Percentiles rank a stretch among this genome's conserved stretches.
Evolutionary conservation across 2,329 filamentous ascomycete genomes (phyloP).

Genomic region (Fusarium palustre): DNA sequence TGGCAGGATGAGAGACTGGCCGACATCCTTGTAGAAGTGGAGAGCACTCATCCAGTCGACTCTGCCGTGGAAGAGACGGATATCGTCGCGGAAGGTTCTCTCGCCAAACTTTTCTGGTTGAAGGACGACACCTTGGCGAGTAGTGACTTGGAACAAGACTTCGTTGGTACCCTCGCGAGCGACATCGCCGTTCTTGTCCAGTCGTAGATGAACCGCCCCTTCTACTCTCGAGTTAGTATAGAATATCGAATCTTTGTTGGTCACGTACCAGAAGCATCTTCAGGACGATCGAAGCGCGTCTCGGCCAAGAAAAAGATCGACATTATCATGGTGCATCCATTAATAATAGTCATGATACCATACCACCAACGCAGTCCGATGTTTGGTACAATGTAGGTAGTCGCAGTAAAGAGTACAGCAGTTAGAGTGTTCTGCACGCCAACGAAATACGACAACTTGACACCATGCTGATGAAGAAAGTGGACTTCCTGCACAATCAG

Average conservation of each 20-base stretch:
- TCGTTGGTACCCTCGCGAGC: neutral
- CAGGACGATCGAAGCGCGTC: slow-evolving; percentile 11
- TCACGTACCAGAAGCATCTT: slow-evolving; percentile 4
- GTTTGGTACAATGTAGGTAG: slow-evolving; percentile 3
- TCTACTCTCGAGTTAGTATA: neutral
- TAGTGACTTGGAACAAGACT: slow-evolving; percentile 8
- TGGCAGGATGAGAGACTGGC: neutral
- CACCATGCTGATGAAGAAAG: slow-evolving; percentile 7
- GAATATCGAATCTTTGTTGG: rapidly evolving
- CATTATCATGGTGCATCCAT: neutral
- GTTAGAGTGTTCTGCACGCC: slow-evolving; percentile 9
- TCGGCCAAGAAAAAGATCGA: slow-evolving; percentile 6
- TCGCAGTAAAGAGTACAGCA: neutral
- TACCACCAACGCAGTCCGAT: slow-evolving; percentile 17
- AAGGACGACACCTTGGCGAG: slow-evolving; percentile 3
- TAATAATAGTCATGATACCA: slow-evolving; percentile 15
- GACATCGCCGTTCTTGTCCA: slow-evolving; percentile 3
- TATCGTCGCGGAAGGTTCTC: neutral
- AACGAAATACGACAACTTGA: slow-evolving; percentile 1
- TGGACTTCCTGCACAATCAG: slow-evolving; percentile 15
- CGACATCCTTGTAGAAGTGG: slow-evolving; percentile 6
- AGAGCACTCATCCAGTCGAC: neutral
- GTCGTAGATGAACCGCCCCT: neutral
- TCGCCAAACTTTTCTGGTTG: slow-evolving; percentile 10
- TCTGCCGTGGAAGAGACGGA: neutral